Percentiles rank a stretch among this genome's conserved stretches.
These are phyloP conservation scores for Senna tora DNA, from an alignment of 306 rosid genomes.

Conservation along the genomic window DNA sequence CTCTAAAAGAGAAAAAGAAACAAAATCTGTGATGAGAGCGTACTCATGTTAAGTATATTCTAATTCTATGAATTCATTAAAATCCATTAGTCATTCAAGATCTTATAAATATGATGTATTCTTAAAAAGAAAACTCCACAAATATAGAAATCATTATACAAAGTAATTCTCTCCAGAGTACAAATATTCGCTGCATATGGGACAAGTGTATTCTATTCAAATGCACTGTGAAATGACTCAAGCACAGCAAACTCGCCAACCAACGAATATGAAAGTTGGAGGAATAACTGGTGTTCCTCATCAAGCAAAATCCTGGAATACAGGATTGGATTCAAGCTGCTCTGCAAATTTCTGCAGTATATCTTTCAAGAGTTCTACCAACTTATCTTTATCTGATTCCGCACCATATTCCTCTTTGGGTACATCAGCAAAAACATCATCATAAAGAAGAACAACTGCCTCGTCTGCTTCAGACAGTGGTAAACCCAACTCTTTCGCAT, in stretches of 20 bases:
- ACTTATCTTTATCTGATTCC: slow-evolving; percentile 48
- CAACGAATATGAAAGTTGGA: slow-evolving; percentile 29
- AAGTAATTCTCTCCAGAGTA: slow-evolving; percentile 1
- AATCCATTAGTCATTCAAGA: slow-evolving; percentile 19
- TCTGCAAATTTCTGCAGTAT: slow-evolving; percentile 65
- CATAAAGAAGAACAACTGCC: slow-evolving; percentile 65
- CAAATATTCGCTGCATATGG: background rate
- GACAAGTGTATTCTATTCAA: slow-evolving; percentile 30
- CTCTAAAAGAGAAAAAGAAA: too few relatives aligned
- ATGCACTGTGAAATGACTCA: slow-evolving; percentile 24
- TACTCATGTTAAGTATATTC: too few relatives aligned
- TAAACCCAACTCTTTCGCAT: slow-evolving; percentile 66
- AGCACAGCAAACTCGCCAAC: slow-evolving; percentile 16
- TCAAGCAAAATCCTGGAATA: slow-evolving; percentile 57
- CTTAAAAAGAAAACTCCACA: slow-evolving; percentile 2
- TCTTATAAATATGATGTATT: slow-evolving; percentile 1
- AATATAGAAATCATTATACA: slow-evolving; percentile 27
- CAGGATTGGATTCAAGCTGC: slow-evolving; percentile 81
- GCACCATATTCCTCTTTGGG: slow-evolving; percentile 39
- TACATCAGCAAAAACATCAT: slow-evolving; percentile 68
- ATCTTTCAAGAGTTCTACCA: slow-evolving; percentile 55
- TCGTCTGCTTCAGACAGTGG: slow-evolving; percentile 62
- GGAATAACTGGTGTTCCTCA: slow-evolving; percentile 32
- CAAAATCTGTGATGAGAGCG: background rate
- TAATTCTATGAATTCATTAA: background rate